phyloP scores from a whole-genome alignment of 1,284 basidiomycete genomes.

The Cystobasidium pallidum region DNA sequence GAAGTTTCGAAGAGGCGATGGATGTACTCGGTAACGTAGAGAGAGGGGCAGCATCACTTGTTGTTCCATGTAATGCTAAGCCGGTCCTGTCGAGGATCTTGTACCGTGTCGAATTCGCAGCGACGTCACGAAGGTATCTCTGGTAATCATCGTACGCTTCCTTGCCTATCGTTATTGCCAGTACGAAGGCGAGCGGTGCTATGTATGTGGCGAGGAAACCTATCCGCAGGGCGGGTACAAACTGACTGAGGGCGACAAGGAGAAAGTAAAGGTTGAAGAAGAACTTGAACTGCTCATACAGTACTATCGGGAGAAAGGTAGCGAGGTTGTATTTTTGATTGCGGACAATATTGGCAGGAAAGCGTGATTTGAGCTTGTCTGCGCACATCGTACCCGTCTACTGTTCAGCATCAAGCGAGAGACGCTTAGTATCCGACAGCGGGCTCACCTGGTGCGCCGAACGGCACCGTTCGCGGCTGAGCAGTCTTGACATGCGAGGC shows the following conservation, averaged over 20 bases:
- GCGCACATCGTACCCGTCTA: too few relatives aligned
- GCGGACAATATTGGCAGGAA: slow-evolving; percentile 78
- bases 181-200: slow-evolving; percentile 91
- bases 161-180: slow-evolving; percentile 95
- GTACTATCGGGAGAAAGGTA: slow-evolving; percentile 92
- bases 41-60: slow-evolving; percentile 54
- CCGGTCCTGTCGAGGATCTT: slow-evolving; percentile 68
- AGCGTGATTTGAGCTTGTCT: slow-evolving; percentile 67
- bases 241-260: slow-evolving; percentile 92
- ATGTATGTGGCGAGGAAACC: slow-evolving; percentile 96
- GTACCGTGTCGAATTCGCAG: slow-evolving; percentile 93
- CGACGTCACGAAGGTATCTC: slow-evolving; percentile 83
- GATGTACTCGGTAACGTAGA: slow-evolving; percentile 54
- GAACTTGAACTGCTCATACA: slow-evolving; percentile 99
- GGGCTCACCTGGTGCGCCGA: slow-evolving; percentile 69
- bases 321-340: slow-evolving; percentile 98
- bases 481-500: slow-evolving; percentile 60
- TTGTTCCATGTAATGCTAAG: slow-evolving; percentile 55
- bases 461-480: slow-evolving; percentile 75
- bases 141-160: slow-evolving; percentile 98
- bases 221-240: slow-evolving; percentile 93
- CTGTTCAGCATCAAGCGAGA: slow-evolving; percentile 18
- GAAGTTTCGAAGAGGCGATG: slow-evolving; percentile 83
- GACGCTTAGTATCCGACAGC: neutral
- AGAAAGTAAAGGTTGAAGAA: slow-evolving; percentile 99